Evolutionary conservation across 805 yeast genomes (phyloP).

Genomic region (Wickerhamomyces pijperi): DNA sequence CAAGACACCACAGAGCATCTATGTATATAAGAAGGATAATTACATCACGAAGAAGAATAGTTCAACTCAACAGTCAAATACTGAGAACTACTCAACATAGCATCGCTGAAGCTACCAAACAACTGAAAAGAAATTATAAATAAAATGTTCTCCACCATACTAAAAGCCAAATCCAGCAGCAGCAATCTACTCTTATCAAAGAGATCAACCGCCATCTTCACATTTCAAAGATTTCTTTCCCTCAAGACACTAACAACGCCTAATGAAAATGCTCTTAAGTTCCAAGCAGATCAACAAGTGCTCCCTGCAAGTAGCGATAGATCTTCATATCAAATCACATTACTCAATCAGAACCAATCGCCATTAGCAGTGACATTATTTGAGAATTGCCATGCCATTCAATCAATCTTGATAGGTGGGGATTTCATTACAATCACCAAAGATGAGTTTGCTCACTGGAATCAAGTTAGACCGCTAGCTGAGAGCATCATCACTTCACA

Average conservation of each 20-base stretch:
- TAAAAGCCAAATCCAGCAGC: too few species aligned
- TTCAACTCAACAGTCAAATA: too few species aligned
- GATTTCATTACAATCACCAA: conserved; percentile 66
- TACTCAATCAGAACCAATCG: conserved; percentile 28
- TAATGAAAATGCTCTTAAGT: conserved; percentile 65
- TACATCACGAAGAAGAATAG: not conserved
- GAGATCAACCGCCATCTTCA: too few species aligned
- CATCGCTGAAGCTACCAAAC: too few species aligned
- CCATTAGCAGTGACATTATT: conserved; percentile 55
- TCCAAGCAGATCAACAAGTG: conserved; percentile 31
- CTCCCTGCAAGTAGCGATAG: conserved; percentile 3
- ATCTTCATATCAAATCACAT: conserved; percentile 13
- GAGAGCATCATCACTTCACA: conserved; percentile 32
- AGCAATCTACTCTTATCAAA: too few species aligned
- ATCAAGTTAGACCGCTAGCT: conserved; percentile 56
- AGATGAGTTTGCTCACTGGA: conserved; percentile 58
- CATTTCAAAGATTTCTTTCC: conserved; percentile 9
- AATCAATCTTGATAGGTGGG: conserved; percentile 62
- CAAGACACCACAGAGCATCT: not conserved
- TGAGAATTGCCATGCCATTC: conserved; percentile 44
- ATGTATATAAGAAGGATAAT: not conserved
- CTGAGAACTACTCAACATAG: too few species aligned
- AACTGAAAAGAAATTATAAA: too few species aligned
- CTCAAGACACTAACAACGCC: conserved; percentile 53
- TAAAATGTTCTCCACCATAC: too few species aligned